Evolutionary conservation across 2,329 filamentous ascomycete genomes (phyloP), one percentile per base, ranked within the genome.

Genomic region (Atkinsonella texensis): DNA sequence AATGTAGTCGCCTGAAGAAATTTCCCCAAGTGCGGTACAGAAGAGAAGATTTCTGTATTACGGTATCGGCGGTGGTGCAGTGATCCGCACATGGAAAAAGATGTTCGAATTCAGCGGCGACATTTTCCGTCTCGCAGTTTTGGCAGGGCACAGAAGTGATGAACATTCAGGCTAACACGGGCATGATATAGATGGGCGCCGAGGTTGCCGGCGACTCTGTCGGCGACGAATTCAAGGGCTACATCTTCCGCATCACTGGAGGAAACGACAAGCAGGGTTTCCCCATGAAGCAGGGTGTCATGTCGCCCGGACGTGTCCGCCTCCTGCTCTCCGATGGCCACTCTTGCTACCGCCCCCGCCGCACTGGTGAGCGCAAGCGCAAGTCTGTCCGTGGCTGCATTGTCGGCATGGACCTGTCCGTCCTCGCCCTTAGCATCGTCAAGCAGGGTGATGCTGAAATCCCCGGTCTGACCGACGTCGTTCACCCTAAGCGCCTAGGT

Each of bases 241-340:
- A 98, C 82, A 85, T 98, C 80, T 89, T 98, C 85, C 86, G 84
- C 73, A 97, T 98, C 80, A 98, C 93, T 68, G 94, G 93, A 70
- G 93, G 94, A 72, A 98, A 98, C 87, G 93, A 98, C 87, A 98
- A 98, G 89, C 94, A 98, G 83, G 93, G 93, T 80, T 98, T 98
- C 84, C 93, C 93, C 66, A 98, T 98, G 93, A 98, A 98, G 89
- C 94, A 98, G 85, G 93, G 93, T 82, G 87, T 95, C 74, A 91
- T 98, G 83, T 87, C 95, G 75, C 90, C 93, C 68, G 93, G 88
- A 74, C 93, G 93, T 93, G 93, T 96, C 77, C 86, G 88, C 65
- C 89, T 98, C 64, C 87, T 98, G 68, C 89, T 98, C 70, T 72
- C 85, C 71, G 89, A 95, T 53, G 93, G 93, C 74, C 93, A 97